Conservation (phyloP, 805 yeast species). For the Lipomyces yamanashiensis region DNA sequence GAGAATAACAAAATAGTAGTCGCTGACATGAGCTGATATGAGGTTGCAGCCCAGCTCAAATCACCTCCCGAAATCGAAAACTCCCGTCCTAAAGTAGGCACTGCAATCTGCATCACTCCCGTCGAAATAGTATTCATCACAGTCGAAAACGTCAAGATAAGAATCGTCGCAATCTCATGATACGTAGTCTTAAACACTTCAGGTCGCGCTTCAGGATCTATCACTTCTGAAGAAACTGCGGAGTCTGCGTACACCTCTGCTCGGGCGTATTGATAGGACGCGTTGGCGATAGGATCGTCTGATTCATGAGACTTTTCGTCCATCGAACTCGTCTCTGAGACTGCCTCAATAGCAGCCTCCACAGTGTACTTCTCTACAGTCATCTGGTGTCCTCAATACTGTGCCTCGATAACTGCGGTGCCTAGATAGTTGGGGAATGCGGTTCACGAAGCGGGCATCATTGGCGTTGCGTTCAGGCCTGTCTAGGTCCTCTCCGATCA, state of each 20-base stretch:
- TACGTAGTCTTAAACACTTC: slow-evolving; percentile 44
- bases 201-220: slow-evolving; percentile 44
- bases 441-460: not conserved
- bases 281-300: slow-evolving; percentile 9
- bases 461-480: not conserved
- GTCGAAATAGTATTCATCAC: slow-evolving; percentile 50
- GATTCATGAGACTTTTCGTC: not conserved
- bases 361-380: not conserved
- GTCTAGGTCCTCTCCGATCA: not conserved
- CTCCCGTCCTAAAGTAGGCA: slow-evolving; percentile 46
- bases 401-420: not conserved
- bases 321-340: not conserved
- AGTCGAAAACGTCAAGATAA: slow-evolving; percentile 49
- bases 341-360: not conserved
- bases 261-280: slow-evolving; percentile 5
- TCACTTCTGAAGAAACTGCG: not conserved
- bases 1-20: slow-evolving; percentile 53
- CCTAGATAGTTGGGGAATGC: not conserved
- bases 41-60: slow-evolving; percentile 52
- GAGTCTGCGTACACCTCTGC: not conserved
- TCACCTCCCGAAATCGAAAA: slow-evolving; percentile 50
- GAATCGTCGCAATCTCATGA: slow-evolving; percentile 47
- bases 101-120: slow-evolving; percentile 48
- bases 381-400: not conserved
- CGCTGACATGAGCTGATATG: slow-evolving; percentile 53